Evolutionary conservation across 208 protist genomes (phyloP).

Genomic region (Leptomonas pyrrhocoris): DNA sequence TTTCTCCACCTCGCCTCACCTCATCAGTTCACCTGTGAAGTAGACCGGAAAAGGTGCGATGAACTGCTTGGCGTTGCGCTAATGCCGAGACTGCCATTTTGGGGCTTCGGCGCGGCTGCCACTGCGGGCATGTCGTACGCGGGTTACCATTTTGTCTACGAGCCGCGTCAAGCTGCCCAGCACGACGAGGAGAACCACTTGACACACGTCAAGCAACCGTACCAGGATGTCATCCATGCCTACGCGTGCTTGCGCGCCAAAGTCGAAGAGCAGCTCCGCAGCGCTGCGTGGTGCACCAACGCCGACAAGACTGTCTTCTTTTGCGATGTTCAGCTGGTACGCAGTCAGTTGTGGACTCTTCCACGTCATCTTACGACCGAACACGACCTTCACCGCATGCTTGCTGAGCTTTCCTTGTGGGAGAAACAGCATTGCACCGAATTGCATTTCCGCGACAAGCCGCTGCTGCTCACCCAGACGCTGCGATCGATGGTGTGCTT

Average conservation of each 20-base stretch:
- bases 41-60: conserved; percentile 11
- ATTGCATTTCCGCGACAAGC: conserved; percentile 60
- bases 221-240: conserved; percentile 29
- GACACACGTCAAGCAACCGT: conserved; percentile 11
- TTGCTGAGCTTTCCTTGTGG: conserved; percentile 38
- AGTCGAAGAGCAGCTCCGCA: conserved; percentile 24
- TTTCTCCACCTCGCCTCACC: neutral
- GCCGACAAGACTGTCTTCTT: conserved; percentile 57
- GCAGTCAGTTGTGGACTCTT: conserved; percentile 40
- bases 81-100: conserved; percentile 60
- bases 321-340: conserved; percentile 56
- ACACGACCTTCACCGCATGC: conserved; percentile 37
- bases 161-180: conserved; percentile 25
- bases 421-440: conserved; percentile 56
- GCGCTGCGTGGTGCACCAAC: conserved; percentile 40
- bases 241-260: conserved; percentile 25
- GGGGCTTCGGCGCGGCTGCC: conserved; percentile 27
- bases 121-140: conserved; percentile 35
- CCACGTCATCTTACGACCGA: conserved; percentile 35
- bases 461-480: conserved; percentile 43
- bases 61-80: neutral
- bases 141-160: conserved; percentile 53
- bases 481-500: conserved; percentile 45
- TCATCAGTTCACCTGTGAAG: neutral
- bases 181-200: conserved; percentile 18